Conservation (phyloP, 306 rosid species). For the Quercus variabilis region DNA sequence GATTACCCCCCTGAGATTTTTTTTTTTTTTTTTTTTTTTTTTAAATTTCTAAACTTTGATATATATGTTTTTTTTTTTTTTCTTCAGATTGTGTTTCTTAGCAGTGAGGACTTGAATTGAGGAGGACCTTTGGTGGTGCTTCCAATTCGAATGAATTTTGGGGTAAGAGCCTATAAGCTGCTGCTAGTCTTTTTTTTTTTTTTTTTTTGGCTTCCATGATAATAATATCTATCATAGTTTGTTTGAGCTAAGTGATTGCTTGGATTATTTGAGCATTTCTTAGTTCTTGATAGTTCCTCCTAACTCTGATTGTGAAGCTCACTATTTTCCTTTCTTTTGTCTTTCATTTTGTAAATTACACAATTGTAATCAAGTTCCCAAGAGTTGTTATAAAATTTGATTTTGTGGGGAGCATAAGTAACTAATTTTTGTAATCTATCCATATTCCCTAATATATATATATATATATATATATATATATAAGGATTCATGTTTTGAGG, state of each 20-base stretch:
- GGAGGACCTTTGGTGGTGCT: not conserved
- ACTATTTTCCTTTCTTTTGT: not conserved
- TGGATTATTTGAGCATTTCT: not conserved
- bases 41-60: not conserved
- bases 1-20: not conserved
- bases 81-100: not conserved
- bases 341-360: not conserved
- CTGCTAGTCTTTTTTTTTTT: not conserved
- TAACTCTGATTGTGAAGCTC: not conserved
- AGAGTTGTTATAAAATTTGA: not conserved
- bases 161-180: conserved; percentile 17
- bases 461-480: no score
- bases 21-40: no score
- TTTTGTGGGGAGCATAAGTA: not conserved
- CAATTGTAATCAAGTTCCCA: not conserved
- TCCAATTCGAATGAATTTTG: conserved; percentile 24
- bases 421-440: not conserved
- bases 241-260: not conserved
- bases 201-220: no score
- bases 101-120: not conserved
- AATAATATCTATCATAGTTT: not conserved
- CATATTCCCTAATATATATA: no score
- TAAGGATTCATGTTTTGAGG: not conserved
- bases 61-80: not conserved
- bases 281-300: not conserved